Percentiles rank a stretch among this genome's conserved stretches.
These are phyloP conservation scores for Blepharisma stoltei DNA, from an alignment of 73 alveolate species.

Conservation along the genomic window DNA sequence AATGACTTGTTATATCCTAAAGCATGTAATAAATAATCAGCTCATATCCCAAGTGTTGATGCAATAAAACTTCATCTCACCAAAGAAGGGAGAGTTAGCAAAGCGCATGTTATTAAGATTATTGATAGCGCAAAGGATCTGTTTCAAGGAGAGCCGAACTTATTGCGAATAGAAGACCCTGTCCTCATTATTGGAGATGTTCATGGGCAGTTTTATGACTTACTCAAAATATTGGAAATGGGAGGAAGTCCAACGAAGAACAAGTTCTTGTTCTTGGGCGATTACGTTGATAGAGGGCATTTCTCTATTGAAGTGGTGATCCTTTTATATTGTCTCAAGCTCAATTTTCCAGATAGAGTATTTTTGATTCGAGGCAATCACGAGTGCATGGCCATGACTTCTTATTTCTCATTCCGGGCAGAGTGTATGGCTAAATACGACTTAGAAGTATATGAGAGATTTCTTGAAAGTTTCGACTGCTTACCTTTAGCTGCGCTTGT, in stretches of 20 bases:
- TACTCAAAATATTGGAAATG: slow-evolving; percentile 40
- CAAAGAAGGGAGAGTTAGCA: slow-evolving; percentile 42
- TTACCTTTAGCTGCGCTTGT: slow-evolving; percentile 62
- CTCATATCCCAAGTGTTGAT: no score
- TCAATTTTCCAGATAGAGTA: slow-evolving; percentile 45
- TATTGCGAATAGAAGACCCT: slow-evolving; percentile 47
- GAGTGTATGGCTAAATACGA: slow-evolving; percentile 70
- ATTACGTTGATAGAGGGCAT: slow-evolving; percentile 82
- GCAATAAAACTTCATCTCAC: slow-evolving; percentile 27
- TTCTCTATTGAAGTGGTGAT: slow-evolving; percentile 73
- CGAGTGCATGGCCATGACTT: slow-evolving; percentile 44
- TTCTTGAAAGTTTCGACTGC: slow-evolving; percentile 72
- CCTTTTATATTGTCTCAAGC: slow-evolving; percentile 63
- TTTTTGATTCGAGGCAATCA: slow-evolving; percentile 49
- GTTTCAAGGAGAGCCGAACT: slow-evolving; percentile 47
- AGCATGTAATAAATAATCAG: slow-evolving; percentile 27
- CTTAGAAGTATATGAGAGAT: slow-evolving; percentile 55
- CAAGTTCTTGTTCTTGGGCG: slow-evolving; percentile 66
- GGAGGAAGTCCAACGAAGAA: slow-evolving; percentile 46
- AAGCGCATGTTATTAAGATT: slow-evolving; percentile 26
- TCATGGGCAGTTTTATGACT: slow-evolving; percentile 56
- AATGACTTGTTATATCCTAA: slow-evolving; percentile 58
- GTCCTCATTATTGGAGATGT: slow-evolving; percentile 53
- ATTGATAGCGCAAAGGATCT: slow-evolving; percentile 9
- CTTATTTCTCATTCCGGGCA: slow-evolving; percentile 52